phyloP scores from a whole-genome alignment of 371 early-diverging fungal genomes.

The Zopfochytrium polystomum region DNA sequence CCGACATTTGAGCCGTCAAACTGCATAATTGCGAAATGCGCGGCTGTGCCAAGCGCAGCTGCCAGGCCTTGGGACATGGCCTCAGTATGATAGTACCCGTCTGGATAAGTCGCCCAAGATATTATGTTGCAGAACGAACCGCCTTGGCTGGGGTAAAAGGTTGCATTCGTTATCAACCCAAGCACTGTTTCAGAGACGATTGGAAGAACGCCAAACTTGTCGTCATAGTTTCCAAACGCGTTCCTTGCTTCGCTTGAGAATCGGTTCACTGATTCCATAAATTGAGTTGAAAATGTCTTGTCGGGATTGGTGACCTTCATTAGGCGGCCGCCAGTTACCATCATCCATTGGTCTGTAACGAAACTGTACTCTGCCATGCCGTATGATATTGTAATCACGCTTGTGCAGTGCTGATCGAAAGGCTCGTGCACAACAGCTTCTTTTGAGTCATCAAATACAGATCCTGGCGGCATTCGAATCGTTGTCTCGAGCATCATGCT shows the following conservation, averaged over 20 bases:
- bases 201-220: background rate
- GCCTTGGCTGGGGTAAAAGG: slow-evolving; percentile 2
- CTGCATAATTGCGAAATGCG: background rate
- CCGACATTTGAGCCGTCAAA: background rate
- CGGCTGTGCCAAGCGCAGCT: background rate
- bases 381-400: background rate
- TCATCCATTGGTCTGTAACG: background rate
- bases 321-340: background rate
- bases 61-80: background rate
- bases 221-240: background rate
- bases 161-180: background rate
- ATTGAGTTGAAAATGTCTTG: background rate
- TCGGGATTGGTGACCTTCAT: background rate
- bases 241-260: background rate
- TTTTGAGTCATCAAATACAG: background rate
- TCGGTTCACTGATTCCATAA: background rate
- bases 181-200: background rate
- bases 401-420: background rate
- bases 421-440: background rate
- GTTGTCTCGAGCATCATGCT: background rate
- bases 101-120: background rate
- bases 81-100: slow-evolving; percentile 6
- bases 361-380: background rate
- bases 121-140: background rate
- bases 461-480: background rate